These are phyloP conservation scores for Albifimbria verrucaria DNA, from an alignment of 2,329 filamentous ascomycete genomes.

Conservation along the genomic window DNA sequence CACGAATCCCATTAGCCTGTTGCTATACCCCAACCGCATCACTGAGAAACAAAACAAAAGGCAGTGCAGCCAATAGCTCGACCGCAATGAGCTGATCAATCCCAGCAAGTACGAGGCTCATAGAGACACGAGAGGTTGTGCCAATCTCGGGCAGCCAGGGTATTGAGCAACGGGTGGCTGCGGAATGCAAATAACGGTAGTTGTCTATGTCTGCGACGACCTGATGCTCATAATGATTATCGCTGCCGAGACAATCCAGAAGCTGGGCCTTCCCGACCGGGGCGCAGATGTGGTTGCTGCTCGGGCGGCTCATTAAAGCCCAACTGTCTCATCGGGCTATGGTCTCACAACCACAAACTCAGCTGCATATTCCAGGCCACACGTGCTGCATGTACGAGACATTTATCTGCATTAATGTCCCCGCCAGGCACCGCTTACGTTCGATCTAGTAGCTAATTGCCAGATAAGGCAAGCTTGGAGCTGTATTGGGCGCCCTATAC, in stretches of 20 bases:
- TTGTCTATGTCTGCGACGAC: background rate
- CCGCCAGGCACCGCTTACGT: background rate
- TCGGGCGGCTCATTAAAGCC: background rate
- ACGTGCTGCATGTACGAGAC: background rate
- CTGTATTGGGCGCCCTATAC: too few relatives aligned
- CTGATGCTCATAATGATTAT: background rate
- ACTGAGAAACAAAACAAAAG: background rate
- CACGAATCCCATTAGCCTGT: background rate
- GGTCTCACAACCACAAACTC: background rate
- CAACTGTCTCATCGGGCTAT: background rate
- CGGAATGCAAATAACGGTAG: background rate
- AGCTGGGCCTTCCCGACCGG: background rate
- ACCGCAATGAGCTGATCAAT: background rate
- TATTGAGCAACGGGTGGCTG: background rate
- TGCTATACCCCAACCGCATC: background rate
- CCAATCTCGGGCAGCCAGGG: too few relatives aligned
- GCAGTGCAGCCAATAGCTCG: background rate
- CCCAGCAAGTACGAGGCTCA: background rate
- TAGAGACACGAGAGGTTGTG: background rate
- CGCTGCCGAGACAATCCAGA: background rate
- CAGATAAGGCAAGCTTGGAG: too few relatives aligned
- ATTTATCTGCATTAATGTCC: background rate
- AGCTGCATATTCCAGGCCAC: background rate
- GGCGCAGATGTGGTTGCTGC: background rate
- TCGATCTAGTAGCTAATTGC: background rate